Percentiles rank a stretch among this genome's conserved stretches.
phyloP scores from a whole-genome alignment of 129 eudicot genomes.

The Helichrysum umbraculigerum region DNA sequence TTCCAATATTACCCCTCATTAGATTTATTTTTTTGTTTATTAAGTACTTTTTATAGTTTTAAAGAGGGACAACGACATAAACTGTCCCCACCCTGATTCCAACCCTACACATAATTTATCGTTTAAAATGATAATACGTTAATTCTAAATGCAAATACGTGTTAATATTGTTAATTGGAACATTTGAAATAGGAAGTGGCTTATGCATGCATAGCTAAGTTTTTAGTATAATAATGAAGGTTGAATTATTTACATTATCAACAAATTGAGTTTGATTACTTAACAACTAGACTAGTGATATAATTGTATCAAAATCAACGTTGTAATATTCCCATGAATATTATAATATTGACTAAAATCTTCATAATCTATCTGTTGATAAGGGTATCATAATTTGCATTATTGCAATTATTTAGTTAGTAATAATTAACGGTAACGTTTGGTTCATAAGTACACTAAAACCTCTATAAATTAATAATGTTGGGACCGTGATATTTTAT shows the following conservation, averaged over 20 bases:
- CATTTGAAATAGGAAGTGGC: constrained; percentile 1
- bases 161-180: too few relatives aligned
- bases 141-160: too few relatives aligned
- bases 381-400: constrained; percentile 8
- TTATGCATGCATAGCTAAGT: neutral
- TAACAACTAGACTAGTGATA: neutral
- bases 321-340: constrained; percentile 27
- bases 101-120: too few relatives aligned
- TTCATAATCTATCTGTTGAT: constrained; percentile 17
- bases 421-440: neutral
- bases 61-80: too few relatives aligned
- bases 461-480: too few relatives aligned
- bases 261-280: neutral
- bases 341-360: constrained; percentile 8
- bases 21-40: too few relatives aligned
- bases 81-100: too few relatives aligned
- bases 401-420: constrained; percentile 8
- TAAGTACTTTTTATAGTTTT: too few relatives aligned
- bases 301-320: constrained; percentile 8
- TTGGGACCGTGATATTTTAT: too few relatives aligned
- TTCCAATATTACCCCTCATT: too few relatives aligned
- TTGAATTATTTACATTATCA: constrained; percentile 22
- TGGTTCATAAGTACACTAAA: too few relatives aligned
- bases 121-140: too few relatives aligned
- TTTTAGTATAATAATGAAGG: constrained; percentile 17